Percentiles rank a stretch among this genome's conserved stretches.
Evolutionary conservation across 331 rosid species (phyloP).

Genomic region (Quercus phellos): DNA sequence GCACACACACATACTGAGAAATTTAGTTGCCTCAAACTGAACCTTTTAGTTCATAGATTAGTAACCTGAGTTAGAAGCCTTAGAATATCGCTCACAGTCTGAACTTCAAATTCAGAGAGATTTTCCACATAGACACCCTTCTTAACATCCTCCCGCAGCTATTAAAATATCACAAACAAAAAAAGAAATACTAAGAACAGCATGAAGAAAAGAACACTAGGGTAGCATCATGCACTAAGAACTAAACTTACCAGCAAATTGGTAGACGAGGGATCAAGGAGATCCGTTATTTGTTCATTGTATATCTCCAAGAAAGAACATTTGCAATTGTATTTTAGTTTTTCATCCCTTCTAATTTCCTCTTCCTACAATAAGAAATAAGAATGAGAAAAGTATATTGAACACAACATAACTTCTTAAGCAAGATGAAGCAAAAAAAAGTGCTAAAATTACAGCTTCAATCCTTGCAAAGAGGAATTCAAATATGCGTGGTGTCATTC

Average conservation of each 20-base stretch:
- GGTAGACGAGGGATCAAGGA: constrained; percentile 82
- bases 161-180: constrained; percentile 8
- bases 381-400: constrained; percentile 1
- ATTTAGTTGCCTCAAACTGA: constrained; percentile 11
- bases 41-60: constrained; percentile 8
- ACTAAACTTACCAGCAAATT: constrained; percentile 76
- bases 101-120: constrained; percentile 84
- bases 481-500: constrained; percentile 94
- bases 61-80: constrained; percentile 79
- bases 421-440: constrained; percentile 15
- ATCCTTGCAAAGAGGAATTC: constrained; percentile 97
- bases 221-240: constrained; percentile 9
- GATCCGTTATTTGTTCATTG: constrained; percentile 92
- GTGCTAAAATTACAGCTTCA: constrained; percentile 73
- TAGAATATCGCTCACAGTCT: constrained; percentile 70
- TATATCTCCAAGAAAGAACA: constrained; percentile 97
- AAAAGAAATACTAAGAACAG: not conserved
- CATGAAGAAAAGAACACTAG: constrained; percentile 13
- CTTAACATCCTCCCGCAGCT: constrained; percentile 93
- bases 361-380: constrained; percentile 66
- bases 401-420: not conserved
- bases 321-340: constrained; percentile 82
- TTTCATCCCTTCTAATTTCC: constrained; percentile 88
- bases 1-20: constrained; percentile 4
- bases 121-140: constrained; percentile 94